phyloP scores from a whole-genome alignment of 1,139 yeast genomes.

The Maudiozyma humilis region DNA sequence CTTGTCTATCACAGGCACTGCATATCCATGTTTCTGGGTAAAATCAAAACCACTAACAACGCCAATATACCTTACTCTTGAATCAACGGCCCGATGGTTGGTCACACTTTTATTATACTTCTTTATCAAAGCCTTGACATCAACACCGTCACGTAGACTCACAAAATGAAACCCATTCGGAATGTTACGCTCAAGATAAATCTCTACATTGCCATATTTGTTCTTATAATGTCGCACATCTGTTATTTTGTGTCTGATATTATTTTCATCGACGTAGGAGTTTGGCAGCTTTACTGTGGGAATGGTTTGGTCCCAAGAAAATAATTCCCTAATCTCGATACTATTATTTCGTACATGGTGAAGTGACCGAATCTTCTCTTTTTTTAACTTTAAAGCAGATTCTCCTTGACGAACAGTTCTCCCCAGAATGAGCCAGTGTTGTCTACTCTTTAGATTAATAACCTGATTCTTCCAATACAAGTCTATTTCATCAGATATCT shows the following conservation, averaged over 20 bases:
- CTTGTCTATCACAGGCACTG: constrained; percentile 18
- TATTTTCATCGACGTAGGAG: constrained; percentile 7
- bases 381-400: constrained; percentile 16
- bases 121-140: constrained; percentile 9
- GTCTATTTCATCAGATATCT: constrained; percentile 2
- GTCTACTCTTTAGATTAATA: constrained; percentile 16
- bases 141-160: background rate
- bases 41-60: constrained; percentile 27
- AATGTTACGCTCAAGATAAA: constrained; percentile 12
- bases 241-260: constrained; percentile 8
- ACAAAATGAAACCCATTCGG: constrained; percentile 19
- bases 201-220: constrained; percentile 21
- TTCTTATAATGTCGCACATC: constrained; percentile 17
- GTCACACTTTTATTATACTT: constrained; percentile 7
- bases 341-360: constrained; percentile 1
- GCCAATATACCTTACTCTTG: constrained; percentile 16
- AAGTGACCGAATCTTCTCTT: constrained; percentile 1
- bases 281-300: constrained; percentile 15
- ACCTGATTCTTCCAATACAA: constrained; percentile 19
- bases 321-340: constrained; percentile 14
- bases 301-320: constrained; percentile 20
- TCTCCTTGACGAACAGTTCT: constrained; percentile 12
- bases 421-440: constrained; percentile 26
- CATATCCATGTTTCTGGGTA: constrained; percentile 21
- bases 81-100: background rate